Percentiles rank a stretch among this genome's conserved stretches.
Evolutionary conservation across 345 rosid species (phyloP).

Genomic region (Sapria himalayana): DNA sequence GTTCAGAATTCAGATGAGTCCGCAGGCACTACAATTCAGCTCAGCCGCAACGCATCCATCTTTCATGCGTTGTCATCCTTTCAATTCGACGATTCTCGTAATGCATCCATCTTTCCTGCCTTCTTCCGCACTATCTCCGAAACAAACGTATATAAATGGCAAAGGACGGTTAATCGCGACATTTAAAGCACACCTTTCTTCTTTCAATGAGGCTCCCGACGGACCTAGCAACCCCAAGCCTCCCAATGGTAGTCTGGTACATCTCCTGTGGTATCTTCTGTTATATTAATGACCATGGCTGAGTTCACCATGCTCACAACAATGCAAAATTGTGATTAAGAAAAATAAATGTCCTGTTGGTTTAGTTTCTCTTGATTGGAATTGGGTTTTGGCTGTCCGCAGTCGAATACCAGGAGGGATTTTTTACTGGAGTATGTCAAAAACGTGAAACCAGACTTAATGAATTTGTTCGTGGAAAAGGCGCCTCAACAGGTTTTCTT

Average conservation of each 20-base stretch:
- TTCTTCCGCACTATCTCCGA: too few relatives aligned
- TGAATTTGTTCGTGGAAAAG: constrained; percentile 76
- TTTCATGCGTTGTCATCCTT: too few relatives aligned
- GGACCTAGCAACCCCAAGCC: constrained; percentile 36
- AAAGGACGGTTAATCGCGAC: constrained; percentile 15
- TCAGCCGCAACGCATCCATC: too few relatives aligned
- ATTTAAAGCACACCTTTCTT: constrained; percentile 44
- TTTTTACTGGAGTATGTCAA: constrained; percentile 80
- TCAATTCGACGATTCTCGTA: too few relatives aligned
- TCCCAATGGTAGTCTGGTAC: constrained; percentile 54
- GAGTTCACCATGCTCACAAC: too few relatives aligned
- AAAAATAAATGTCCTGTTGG: neutral
- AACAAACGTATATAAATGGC: too few relatives aligned
- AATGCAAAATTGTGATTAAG: neutral
- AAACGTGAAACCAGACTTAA: constrained; percentile 87
- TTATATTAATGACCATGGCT: too few relatives aligned
- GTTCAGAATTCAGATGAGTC: too few relatives aligned
- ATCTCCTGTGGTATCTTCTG: neutral
- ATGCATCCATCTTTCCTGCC: too few relatives aligned
- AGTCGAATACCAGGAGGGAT: constrained; percentile 62
- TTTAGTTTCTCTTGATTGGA: neutral
- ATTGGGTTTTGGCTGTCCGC: constrained; percentile 7
- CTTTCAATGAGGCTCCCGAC: constrained; percentile 21
- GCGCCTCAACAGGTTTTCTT: constrained; percentile 62
- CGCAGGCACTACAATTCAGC: too few relatives aligned